Percentiles rank a stretch among this genome's conserved stretches.
Evolutionary conservation across 176 grass and related monocot genomes (phyloP).

Genomic region (Pontederia paniculata): DNA sequence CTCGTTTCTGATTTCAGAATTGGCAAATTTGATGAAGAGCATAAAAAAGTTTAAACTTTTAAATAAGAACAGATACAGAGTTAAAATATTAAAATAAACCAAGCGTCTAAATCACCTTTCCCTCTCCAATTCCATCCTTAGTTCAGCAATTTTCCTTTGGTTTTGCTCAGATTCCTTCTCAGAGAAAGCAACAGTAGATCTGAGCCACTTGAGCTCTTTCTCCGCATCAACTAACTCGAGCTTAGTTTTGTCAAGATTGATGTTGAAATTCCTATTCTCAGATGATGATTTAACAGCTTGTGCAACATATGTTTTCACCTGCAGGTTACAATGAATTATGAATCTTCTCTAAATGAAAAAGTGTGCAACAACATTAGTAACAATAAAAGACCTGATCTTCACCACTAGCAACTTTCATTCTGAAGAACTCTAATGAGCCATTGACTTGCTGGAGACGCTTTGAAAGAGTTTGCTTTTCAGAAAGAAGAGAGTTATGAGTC

Average conservation of each 20-base stretch:
- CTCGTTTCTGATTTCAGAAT: constrained; percentile 54
- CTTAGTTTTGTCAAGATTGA: constrained; percentile 52
- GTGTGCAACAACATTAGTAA: not conserved
- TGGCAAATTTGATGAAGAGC: not conserved
- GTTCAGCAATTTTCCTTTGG: constrained; percentile 66
- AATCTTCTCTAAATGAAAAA: not conserved
- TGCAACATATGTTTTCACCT: constrained; percentile 60
- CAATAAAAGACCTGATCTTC: constrained; percentile 73
- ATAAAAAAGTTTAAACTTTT: not conserved
- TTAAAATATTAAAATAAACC: not conserved
- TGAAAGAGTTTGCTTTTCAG: constrained; percentile 71
- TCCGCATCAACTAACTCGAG: constrained; percentile 62
- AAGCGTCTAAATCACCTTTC: constrained; percentile 47
- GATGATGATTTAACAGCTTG: constrained; percentile 71
- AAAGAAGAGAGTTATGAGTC: constrained; percentile 58
- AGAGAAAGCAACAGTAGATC: constrained; percentile 45
- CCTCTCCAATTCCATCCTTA: constrained; percentile 57
- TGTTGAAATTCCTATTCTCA: constrained; percentile 62
- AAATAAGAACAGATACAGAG: not conserved
- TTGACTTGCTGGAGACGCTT: constrained; percentile 82
- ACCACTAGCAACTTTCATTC: constrained; percentile 48
- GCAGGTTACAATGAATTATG: not conserved
- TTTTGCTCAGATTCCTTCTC: constrained; percentile 75
- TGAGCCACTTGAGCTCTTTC: constrained; percentile 82
- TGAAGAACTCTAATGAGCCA: constrained; percentile 56